Evolutionary conservation across 768 basidiomycete species (phyloP).

Genomic region (Termitomyces sp.): DNA sequence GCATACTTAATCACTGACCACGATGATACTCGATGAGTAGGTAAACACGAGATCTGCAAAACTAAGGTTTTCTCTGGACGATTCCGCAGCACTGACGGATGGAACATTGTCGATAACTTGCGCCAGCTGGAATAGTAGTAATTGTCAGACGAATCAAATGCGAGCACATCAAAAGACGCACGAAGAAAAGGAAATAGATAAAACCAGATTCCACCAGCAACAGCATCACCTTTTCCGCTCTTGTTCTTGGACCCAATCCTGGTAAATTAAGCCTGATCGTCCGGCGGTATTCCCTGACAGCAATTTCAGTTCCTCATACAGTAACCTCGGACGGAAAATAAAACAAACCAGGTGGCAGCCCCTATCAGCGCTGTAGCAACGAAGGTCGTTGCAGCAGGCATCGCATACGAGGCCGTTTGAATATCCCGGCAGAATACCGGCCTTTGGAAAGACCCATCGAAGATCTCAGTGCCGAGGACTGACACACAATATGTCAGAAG

Average conservation of each 20-base stretch:
- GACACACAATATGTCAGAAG: constrained; percentile 7
- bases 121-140: background rate
- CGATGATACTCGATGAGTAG: constrained; percentile 3
- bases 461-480: constrained; percentile 7
- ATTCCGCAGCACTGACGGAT: background rate
- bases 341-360: constrained; percentile 3
- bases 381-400: constrained; percentile 7
- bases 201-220: constrained; percentile 5
- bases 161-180: background rate
- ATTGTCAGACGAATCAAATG: background rate
- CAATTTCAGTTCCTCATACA: background rate
- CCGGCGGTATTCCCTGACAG: constrained; percentile 3
- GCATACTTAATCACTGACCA: background rate
- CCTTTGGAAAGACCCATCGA: constrained; percentile 4
- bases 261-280: background rate
- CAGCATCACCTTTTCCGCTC: constrained; percentile 2
- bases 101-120: constrained; percentile 5
- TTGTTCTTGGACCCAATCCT: background rate
- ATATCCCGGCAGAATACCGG: constrained; percentile 6
- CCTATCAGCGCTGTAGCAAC: constrained; percentile 3
- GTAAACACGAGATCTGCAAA: constrained; percentile 4
- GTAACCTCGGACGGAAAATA: too few relatives aligned
- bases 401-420: constrained; percentile 6
- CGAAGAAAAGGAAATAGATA: constrained; percentile 6
- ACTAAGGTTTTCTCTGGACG: background rate